Conservation (phyloP, 2,329 filamentous ascomycete genomes). For the Blastomyces percursus region DNA sequence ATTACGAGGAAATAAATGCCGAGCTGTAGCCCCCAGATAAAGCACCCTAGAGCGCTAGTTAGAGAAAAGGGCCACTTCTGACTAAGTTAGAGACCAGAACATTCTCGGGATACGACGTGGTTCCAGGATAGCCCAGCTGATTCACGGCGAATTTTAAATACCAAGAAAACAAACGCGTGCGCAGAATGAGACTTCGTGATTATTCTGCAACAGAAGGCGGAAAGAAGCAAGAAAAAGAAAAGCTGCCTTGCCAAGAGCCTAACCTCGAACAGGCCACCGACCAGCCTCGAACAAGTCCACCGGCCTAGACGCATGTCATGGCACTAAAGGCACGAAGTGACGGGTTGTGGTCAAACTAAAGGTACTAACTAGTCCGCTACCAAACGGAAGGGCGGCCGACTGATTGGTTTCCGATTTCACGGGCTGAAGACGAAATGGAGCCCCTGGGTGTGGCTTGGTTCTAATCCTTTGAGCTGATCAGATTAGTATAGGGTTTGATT, state of each 20-base stretch:
- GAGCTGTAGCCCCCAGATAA: not conserved
- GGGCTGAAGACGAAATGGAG: slow-evolving; percentile 3
- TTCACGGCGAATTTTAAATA: not conserved
- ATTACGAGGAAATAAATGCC: slow-evolving; percentile 1
- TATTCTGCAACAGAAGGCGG: not conserved
- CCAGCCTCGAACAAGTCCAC: not conserved
- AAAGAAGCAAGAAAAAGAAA: not conserved
- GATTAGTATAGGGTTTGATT: not conserved
- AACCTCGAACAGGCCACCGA: not conserved
- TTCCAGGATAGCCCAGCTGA: not conserved
- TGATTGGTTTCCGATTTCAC: slow-evolving; percentile 2
- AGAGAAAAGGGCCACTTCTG: not conserved
- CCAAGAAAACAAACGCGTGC: not conserved
- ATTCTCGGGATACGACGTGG: not conserved
- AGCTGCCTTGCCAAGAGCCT: not conserved
- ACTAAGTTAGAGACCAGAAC: not conserved
- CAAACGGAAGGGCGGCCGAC: not conserved
- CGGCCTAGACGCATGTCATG: not conserved
- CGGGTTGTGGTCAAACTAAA: not conserved
- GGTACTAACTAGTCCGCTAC: not conserved
- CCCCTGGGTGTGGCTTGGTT: not conserved
- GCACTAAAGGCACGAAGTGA: not conserved
- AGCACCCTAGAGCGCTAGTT: too few species aligned
- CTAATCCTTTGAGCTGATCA: not conserved
- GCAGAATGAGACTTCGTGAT: not conserved